Percentiles rank a stretch among this genome's conserved stretches.
phyloP scores from a whole-genome alignment of 495 filamentous ascomycete species.

The Margaritispora aquatica region DNA sequence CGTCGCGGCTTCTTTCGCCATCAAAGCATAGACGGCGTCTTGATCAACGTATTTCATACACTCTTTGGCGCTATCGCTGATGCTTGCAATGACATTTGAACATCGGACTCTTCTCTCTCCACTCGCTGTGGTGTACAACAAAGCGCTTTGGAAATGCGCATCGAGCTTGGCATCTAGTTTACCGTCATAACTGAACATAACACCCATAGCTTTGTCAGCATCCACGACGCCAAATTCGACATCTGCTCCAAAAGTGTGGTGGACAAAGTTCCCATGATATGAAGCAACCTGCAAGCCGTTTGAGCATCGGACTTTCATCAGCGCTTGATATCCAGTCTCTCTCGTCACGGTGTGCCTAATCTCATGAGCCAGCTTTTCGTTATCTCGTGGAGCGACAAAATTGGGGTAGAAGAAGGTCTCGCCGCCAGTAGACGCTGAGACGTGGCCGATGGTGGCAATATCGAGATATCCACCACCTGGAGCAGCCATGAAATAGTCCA shows the following conservation, averaged over 20 bases:
- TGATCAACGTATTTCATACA: conserved; percentile 91
- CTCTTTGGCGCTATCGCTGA: conserved; percentile 77
- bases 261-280: conserved; percentile 94
- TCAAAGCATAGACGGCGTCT: conserved; percentile 78
- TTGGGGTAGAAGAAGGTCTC: conserved; percentile 96
- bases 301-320: conserved; percentile 98
- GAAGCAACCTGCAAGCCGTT: conserved; percentile 90
- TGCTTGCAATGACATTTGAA: conserved; percentile 85
- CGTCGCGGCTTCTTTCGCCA: conserved; percentile 87
- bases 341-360: conserved; percentile 82
- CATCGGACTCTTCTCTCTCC: conserved; percentile 90
- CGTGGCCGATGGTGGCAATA: conserved; percentile 71
- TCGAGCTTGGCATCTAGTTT: conserved; percentile 95
- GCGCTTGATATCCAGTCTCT: conserved; percentile 90
- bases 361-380: conserved; percentile 76
- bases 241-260: conserved; percentile 91
- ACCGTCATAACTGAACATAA: conserved; percentile 93
- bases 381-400: conserved; percentile 82
- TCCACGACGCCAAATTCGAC: conserved; percentile 92
- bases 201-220: conserved; percentile 86
- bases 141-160: conserved; percentile 93
- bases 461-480: conserved; percentile 88
- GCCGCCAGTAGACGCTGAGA: conserved; percentile 75
- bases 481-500: conserved; percentile 91
- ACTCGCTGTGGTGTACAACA: conserved; percentile 87